A percentile compares a stretch with the other conserved stretches of the same genome.
Conservation (phyloP, 73 alveolate species). For the Paramecium tetraurelia region DNA sequence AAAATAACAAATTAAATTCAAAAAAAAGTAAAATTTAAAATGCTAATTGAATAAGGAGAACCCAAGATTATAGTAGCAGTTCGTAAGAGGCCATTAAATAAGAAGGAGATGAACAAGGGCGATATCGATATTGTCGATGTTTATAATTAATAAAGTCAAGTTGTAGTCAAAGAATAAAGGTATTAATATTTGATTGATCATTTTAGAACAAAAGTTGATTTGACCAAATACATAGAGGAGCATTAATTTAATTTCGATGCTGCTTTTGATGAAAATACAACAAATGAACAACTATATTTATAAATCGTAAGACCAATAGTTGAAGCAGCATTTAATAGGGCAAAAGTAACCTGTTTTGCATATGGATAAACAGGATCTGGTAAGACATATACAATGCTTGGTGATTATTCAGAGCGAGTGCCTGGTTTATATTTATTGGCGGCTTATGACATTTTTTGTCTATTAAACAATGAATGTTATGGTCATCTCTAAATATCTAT, state of each 20-base stretch:
- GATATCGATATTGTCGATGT: constrained; percentile 93
- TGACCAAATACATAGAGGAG: constrained; percentile 98
- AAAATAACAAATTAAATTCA: not conserved
- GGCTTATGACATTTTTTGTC: constrained; percentile 90
- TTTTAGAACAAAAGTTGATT: constrained; percentile 94
- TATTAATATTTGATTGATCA: constrained; percentile 45
- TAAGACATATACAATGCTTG: constrained; percentile 98
- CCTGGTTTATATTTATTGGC: constrained; percentile 99
- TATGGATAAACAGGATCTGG: constrained; percentile 99
- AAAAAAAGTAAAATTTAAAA: constrained; percentile 13
- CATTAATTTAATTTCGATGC: constrained; percentile 95
- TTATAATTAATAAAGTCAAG: constrained; percentile 66
- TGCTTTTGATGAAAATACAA: constrained; percentile 89
- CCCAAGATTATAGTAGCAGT: constrained; percentile 98
- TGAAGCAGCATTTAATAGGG: constrained; percentile 91
- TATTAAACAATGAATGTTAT: constrained; percentile 71
- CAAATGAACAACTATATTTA: constrained; percentile 90
- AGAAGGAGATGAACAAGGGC: constrained; percentile 87
- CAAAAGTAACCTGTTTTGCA: constrained; percentile 96
- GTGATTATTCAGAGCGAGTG: constrained; percentile 79
- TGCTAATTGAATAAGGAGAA: constrained; percentile 59
- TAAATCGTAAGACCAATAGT: constrained; percentile 97
- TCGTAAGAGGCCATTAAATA: constrained; percentile 98
- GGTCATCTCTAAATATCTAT: constrained; percentile 79
- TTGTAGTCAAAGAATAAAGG: constrained; percentile 97